Evolutionary conservation across 1,139 yeast genomes (phyloP), one percentile per base, ranked within the genome.

Genomic region (Diutina catenulata): DNA sequence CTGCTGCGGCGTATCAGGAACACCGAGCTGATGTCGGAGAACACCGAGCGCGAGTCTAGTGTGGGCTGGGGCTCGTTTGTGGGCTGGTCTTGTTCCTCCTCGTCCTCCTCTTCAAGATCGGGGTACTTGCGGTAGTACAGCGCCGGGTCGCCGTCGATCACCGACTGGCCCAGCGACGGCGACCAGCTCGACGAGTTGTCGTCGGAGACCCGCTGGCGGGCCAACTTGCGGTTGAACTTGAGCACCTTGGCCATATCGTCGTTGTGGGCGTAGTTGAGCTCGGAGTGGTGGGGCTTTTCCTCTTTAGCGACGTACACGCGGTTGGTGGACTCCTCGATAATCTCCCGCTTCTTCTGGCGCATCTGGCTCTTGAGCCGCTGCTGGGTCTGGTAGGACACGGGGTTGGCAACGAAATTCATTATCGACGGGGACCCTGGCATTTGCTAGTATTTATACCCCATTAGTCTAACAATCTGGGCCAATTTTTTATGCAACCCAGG

Each of bases 361-460:
- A 47, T 45, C 36, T 46, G 47, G 29, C 43, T 47, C 40, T 56
- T 53, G 37, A 58, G 35, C 42, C 57, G 55, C 42, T 59, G 62
- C 41, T 59, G 60, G 14, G 60, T 56, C 44, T 59, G 62, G 41
- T 55, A 57, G 9, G 58, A 53, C 28, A 57, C 56, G 9, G 59
- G 47, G n/a, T 19, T 15, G 19, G 25, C n/a, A 8, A 19, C n/a
- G 21, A 31, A 31, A 18, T 31, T 31, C 35, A 31, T 31, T 25
- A 8, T 7, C 15, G 31, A 10, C 15, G 11, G 31, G n/a, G 15
- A 13, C n/a, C n/a, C n/a, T n/a, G n/a, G n/a, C n/a, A n/a, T n/a
- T n/a, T n/a, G n/a, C n/a, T n/a, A n/a, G n/a, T n/a, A n/a, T n/a
- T n/a, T n/a, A n/a, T n/a, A n/a, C n/a, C n/a, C n/a, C n/a, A 22